Conservation (phyloP, 2,329 filamentous ascomycete genomes). For the Periglandula ipomoeae region DNA sequence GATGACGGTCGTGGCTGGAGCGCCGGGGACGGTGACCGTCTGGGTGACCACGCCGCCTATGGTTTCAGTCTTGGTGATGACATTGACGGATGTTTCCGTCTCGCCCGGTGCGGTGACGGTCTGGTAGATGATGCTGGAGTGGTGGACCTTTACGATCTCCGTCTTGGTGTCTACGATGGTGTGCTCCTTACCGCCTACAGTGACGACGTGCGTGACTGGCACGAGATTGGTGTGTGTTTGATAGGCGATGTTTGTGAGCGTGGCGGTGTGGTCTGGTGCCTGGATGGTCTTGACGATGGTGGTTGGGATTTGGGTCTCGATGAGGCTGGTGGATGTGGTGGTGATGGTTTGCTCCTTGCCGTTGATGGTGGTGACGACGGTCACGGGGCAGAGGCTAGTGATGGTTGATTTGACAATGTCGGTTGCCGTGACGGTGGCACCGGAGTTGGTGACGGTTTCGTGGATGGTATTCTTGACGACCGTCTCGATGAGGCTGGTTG, state of each 20-base stretch:
- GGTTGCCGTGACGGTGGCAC: slow-evolving; percentile 9
- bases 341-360: slow-evolving; percentile 28
- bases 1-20: slow-evolving; percentile 26
- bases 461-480: slow-evolving; percentile 23
- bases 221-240: slow-evolving; percentile 31
- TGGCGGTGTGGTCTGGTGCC: slow-evolving; percentile 7
- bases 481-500: slow-evolving; percentile 28
- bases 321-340: slow-evolving; percentile 30
- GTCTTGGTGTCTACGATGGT: slow-evolving; percentile 16
- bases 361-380: slow-evolving; percentile 32
- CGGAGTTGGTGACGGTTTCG: slow-evolving; percentile 8
- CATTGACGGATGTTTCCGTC: slow-evolving; percentile 22
- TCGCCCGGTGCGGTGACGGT: slow-evolving; percentile 28
- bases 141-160: slow-evolving; percentile 19
- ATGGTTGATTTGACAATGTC: slow-evolving; percentile 29
- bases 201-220: slow-evolving; percentile 24
- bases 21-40: slow-evolving; percentile 27
- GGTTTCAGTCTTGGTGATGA: slow-evolving; percentile 32
- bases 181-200: slow-evolving; percentile 21
- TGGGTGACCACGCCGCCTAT: slow-evolving; percentile 33
- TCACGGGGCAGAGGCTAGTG: slow-evolving; percentile 27
- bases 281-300: slow-evolving; percentile 23
- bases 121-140: slow-evolving; percentile 22
- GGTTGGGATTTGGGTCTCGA: slow-evolving; percentile 17
- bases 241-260: slow-evolving; percentile 16